Base-by-base conservation (phyloP, 2,329 filamentous ascomycete species). In the Tolypocladium ovalisporum region DNA sequence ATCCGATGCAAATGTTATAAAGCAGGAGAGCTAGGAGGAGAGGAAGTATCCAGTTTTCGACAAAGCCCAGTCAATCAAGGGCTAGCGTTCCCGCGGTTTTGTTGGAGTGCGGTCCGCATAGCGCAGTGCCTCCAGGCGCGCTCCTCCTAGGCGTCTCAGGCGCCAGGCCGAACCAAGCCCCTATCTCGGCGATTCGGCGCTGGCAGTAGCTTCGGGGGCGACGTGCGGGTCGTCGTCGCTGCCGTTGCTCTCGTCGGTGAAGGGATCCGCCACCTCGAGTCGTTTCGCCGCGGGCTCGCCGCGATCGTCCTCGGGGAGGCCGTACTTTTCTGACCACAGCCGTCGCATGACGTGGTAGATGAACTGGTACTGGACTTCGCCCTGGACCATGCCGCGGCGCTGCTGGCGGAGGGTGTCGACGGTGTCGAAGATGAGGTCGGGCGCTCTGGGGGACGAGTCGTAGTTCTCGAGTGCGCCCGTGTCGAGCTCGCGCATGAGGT, bases 331-430 rank as follows among this genome's bases (percentile, higher is more conserved):
- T 60, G 84, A 74, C 85, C 88, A 92, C 56, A 84, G 76, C 68
- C 90, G 87, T 55, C 84, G 82, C 65, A 97, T 71, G 1, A 95
- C 89, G 66, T 91, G 85, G 73, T 99, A 97, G 58, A 99, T 82
- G 70, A 97, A 97, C 40, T 83, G 73, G 66, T 89, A 94, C 70
- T 99, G 94, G 53, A 80, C 70, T 64, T 93, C 88, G 52, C 89
- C 87, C 73, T 97, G 94, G 6, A 99, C 94, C 94, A 99, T 99
- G 73, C 87, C 89, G 76, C 90, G 89, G 22, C 94, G 83, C 76
- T 99, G 94, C 70, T 93, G 84, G 51, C 94, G 83, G 57, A 99
- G 79, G 59, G 76, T 74, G 65, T 96, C 87, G 56, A 99, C 92
- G 0, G 88, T 88, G 22, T 88, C 80, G 62, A 85, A 89, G 44